A percentile compares a stretch with the other conserved stretches of the same genome.
Evolutionary conservation across 306 rosid species (phyloP).

Genomic region (Lablab purpureus): DNA sequence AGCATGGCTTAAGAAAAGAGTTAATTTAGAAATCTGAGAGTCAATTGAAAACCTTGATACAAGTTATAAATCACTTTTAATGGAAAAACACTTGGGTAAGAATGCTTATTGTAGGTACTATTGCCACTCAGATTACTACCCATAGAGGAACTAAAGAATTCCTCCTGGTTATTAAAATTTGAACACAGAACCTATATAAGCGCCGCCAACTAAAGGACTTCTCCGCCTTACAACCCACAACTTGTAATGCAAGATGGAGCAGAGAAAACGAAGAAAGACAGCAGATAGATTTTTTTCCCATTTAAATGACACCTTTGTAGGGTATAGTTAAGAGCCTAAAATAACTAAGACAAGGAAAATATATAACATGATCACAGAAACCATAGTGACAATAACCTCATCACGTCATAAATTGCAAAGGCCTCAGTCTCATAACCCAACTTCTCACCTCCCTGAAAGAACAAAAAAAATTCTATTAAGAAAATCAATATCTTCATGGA

Average conservation of each 20-base stretch:
- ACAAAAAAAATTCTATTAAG: constrained; percentile 44
- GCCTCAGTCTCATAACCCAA: constrained; percentile 99
- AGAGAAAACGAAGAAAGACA: constrained; percentile 33
- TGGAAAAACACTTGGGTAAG: constrained; percentile 5
- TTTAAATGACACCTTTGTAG: constrained; percentile 25
- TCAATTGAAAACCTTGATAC: constrained; percentile 15
- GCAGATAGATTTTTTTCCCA: neutral
- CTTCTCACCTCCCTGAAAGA: constrained; percentile 93
- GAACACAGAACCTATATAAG: neutral
- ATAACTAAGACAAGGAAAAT: constrained; percentile 23
- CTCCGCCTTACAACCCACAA: constrained; percentile 23
- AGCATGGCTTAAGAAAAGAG: neutral
- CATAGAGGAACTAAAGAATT: neutral
- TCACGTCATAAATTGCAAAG: constrained; percentile 84
- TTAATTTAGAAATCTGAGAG: constrained; percentile 27
- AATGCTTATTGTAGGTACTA: neutral
- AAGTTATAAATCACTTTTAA: neutral
- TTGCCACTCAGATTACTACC: constrained; percentile 11
- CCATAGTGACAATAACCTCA: constrained; percentile 71
- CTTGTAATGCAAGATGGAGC: constrained; percentile 1
- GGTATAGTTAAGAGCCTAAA: neutral
- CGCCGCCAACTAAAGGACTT: neutral
- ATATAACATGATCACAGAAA: constrained; percentile 32
- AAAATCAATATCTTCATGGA: constrained; percentile 35
- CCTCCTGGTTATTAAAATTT: neutral